Conservation (phyloP, 2,329 filamentous ascomycete species). For the Tolypocladium endophyticum region DNA sequence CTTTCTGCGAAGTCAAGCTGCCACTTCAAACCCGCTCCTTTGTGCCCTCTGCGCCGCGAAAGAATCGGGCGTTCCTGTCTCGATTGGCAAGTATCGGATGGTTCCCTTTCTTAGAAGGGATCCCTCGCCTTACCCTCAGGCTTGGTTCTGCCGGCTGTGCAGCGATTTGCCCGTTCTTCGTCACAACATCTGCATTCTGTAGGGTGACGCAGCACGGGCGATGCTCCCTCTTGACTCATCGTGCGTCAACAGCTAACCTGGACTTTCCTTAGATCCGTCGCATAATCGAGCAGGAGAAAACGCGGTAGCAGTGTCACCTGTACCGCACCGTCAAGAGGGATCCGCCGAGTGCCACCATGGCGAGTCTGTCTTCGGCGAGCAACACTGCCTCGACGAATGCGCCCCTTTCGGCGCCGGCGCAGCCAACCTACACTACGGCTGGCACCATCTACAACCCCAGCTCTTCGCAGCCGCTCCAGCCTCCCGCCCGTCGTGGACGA, state of each 20-base stretch:
- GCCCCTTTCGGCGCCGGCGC: conserved; percentile 14
- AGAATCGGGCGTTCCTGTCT: neutral
- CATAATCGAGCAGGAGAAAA: conserved; percentile 4
- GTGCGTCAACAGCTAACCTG: conserved; percentile 12
- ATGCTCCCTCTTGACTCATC: neutral
- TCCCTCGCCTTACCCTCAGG: neutral
- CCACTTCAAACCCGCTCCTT: neutral
- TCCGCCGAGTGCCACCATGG: conserved; percentile 16
- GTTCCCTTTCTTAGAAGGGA: neutral
- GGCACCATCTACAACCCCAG: conserved; percentile 45
- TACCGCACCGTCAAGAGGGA: neutral
- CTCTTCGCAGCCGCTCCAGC: conserved; percentile 33
- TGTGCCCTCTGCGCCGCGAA: neutral
- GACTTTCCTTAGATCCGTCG: conserved; percentile 16
- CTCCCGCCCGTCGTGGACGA: conserved; percentile 40
- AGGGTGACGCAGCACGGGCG: neutral
- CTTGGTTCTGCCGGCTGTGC: neutral
- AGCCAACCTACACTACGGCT: conserved; percentile 42
- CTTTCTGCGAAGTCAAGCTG: neutral
- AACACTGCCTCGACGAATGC: conserved; percentile 10
- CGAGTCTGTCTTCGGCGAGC: conserved; percentile 13
- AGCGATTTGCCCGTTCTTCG: neutral
- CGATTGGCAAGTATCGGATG: neutral
- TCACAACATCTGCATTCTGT: neutral
- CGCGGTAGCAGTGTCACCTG: conserved; percentile 1